Percentiles rank a stretch among this genome's conserved stretches.
phyloP scores from a whole-genome alignment of 129 eudicot genomes.

The Centella asiatica region DNA sequence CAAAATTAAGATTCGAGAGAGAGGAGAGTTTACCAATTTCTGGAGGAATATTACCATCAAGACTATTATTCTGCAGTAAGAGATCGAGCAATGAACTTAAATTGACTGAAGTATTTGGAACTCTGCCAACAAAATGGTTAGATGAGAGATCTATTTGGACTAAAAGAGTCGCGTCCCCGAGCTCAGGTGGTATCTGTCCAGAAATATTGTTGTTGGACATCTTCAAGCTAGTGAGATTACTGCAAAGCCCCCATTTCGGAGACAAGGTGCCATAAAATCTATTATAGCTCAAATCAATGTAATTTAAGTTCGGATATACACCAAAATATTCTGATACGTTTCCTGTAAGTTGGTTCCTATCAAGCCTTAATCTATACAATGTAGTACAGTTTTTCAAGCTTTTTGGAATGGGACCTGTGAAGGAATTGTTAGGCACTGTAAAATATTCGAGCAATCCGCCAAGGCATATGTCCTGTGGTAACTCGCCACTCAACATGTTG shows the following conservation, averaged over 20 bases:
- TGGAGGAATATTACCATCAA: not conserved
- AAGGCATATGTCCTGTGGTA: slow-evolving; percentile 1
- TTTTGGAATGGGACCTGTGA: slow-evolving; percentile 6
- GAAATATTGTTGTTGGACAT: slow-evolving; percentile 5
- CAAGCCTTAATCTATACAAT: not conserved
- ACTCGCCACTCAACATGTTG: not conserved
- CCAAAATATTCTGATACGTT: slow-evolving; percentile 3
- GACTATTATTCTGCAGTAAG: not conserved
- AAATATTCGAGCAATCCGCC: not conserved
- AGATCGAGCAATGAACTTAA: slow-evolving; percentile 1
- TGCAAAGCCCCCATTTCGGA: slow-evolving; percentile 6
- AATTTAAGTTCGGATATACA: not conserved
- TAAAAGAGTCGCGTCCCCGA: slow-evolving; percentile 1
- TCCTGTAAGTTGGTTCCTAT: slow-evolving; percentile 7
- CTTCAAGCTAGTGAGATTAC: slow-evolving; percentile 6
- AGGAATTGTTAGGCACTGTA: not conserved
- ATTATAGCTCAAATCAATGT: slow-evolving; percentile 5
- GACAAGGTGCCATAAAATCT: slow-evolving; percentile 1
- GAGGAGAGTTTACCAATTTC: not conserved
- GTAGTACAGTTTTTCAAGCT: slow-evolving; percentile 6
- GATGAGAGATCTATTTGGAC: not conserved
- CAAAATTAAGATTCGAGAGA: not conserved
- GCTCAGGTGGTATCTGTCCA: slow-evolving; percentile 6
- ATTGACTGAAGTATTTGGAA: not conserved
- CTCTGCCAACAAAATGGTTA: not conserved